A percentile compares a stretch with the other conserved stretches of the same genome.
Evolutionary conservation across 345 rosid species (phyloP).

Genomic region (Rhodamnia rubescens): DNA sequence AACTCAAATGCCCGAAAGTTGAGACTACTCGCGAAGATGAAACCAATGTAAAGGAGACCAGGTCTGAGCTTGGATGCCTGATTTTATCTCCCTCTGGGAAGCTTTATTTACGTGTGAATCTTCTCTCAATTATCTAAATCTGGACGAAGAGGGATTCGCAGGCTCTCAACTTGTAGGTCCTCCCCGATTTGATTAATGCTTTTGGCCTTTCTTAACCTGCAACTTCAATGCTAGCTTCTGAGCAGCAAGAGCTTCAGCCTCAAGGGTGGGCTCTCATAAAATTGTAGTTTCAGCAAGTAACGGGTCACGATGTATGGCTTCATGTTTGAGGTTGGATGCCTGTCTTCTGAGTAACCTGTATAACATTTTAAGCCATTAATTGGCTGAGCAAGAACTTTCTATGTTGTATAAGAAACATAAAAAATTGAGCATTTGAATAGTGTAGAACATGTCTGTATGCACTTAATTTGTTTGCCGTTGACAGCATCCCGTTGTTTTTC

Average conservation of each 20-base stretch:
- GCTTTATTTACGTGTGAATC: background rate
- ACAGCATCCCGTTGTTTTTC: background rate
- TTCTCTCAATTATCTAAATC: background rate
- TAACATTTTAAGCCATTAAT: background rate
- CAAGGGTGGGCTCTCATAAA: conserved; percentile 75
- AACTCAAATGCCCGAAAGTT: background rate
- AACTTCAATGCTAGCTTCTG: conserved; percentile 52
- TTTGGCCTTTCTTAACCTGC: too few relatives aligned
- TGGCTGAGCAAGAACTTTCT: too few relatives aligned
- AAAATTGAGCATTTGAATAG: too few relatives aligned
- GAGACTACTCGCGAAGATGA: background rate
- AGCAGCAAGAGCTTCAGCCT: conserved; percentile 93
- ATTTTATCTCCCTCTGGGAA: background rate
- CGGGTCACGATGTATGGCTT: conserved; percentile 75
- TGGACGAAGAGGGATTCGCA: too few relatives aligned
- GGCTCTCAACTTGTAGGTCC: too few relatives aligned
- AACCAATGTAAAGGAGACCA: background rate
- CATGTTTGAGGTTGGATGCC: conserved; percentile 93
- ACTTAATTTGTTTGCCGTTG: background rate
- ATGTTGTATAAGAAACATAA: conserved; percentile 3
- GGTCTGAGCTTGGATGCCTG: background rate
- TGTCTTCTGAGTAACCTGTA: conserved; percentile 79
- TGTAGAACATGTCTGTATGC: background rate
- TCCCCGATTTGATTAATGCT: too few relatives aligned
- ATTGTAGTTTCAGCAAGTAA: conserved; percentile 75